phyloP scores from a whole-genome alignment of 192 early-diverging fungal species.

The Bifiguratus adelaidae region DNA sequence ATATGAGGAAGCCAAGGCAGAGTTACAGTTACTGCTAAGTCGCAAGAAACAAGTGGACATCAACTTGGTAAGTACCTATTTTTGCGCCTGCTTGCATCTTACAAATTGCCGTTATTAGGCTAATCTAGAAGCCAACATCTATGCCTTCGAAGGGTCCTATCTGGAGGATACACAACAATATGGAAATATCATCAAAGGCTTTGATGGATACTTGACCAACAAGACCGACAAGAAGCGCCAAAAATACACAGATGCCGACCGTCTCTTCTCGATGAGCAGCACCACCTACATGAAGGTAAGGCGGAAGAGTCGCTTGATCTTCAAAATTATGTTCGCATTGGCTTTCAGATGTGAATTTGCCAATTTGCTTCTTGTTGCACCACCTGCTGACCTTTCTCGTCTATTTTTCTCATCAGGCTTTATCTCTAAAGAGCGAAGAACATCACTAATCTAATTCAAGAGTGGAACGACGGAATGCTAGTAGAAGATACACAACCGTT shows the following conservation, averaged over 20 bases:
- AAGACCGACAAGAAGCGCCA: constrained; percentile 45
- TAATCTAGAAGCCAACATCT: constrained; percentile 71
- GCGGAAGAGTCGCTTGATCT: no score
- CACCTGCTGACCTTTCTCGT: no score
- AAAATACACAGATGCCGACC: constrained; percentile 68
- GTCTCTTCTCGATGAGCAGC: constrained; percentile 72
- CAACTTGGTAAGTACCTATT: constrained; percentile 43
- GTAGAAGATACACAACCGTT: background rate
- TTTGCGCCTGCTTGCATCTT: background rate
- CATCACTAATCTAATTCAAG: no score
- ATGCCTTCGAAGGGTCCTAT: constrained; percentile 80
- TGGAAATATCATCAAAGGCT: constrained; percentile 85
- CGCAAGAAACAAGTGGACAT: constrained; percentile 77
- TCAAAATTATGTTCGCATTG: no score
- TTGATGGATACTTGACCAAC: constrained; percentile 73
- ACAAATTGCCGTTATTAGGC: constrained; percentile 17
- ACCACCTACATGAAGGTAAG: constrained; percentile 28
- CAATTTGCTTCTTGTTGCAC: no score
- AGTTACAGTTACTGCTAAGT: constrained; percentile 56
- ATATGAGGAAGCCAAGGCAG: constrained; percentile 66
- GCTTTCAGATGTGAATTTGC: no score
- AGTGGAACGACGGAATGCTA: no score
- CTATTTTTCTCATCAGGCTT: no score
- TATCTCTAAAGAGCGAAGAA: no score
- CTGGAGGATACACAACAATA: constrained; percentile 75